Evolutionary conservation across 2,329 filamentous ascomycete genomes (phyloP).

Genomic region (Neodidymelliopsis sp.): DNA sequence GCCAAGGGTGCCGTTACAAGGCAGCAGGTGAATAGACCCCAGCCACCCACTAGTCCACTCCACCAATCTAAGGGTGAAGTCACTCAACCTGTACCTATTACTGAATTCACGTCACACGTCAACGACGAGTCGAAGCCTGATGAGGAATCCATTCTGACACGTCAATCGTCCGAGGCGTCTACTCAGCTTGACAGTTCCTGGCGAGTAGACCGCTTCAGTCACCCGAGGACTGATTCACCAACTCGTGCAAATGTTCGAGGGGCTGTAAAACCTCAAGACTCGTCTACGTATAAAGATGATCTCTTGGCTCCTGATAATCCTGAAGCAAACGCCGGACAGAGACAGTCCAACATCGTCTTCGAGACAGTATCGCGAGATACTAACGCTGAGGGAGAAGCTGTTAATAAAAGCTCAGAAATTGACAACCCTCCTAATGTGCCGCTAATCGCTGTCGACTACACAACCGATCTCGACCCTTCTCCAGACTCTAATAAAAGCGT

Average conservation of each 20-base stretch:
- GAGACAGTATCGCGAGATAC: slow-evolving; percentile 6
- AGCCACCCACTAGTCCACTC: not conserved
- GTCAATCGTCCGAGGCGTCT: slow-evolving; percentile 12
- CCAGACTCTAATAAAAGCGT: slow-evolving; percentile 23
- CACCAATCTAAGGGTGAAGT: slow-evolving; percentile 1
- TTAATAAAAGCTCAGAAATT: slow-evolving; percentile 2
- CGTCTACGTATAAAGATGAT: not conserved
- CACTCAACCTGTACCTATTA: slow-evolving; percentile 2
- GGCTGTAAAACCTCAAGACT: slow-evolving; percentile 1
- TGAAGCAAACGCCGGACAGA: not conserved
- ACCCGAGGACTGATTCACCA: slow-evolving; percentile 7
- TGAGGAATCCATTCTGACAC: slow-evolving; percentile 12
- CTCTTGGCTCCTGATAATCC: not conserved
- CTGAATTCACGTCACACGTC: slow-evolving; percentile 1
- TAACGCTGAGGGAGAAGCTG: slow-evolving; percentile 4
- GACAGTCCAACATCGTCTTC: not conserved
- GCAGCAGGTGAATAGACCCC: slow-evolving; percentile 2
- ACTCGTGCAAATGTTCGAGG: slow-evolving; percentile 17
- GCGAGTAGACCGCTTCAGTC: slow-evolving; percentile 19
- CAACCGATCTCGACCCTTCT: slow-evolving; percentile 2
- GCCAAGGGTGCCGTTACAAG: slow-evolving; percentile 9
- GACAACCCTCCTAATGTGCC: slow-evolving; percentile 3
- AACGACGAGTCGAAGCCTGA: slow-evolving; percentile 1
- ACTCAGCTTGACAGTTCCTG: slow-evolving; percentile 16
- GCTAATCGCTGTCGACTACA: slow-evolving; percentile 4